phyloP scores from a whole-genome alignment of 495 filamentous ascomycete species.

The Lasiosphaeris hirsuta region DNA sequence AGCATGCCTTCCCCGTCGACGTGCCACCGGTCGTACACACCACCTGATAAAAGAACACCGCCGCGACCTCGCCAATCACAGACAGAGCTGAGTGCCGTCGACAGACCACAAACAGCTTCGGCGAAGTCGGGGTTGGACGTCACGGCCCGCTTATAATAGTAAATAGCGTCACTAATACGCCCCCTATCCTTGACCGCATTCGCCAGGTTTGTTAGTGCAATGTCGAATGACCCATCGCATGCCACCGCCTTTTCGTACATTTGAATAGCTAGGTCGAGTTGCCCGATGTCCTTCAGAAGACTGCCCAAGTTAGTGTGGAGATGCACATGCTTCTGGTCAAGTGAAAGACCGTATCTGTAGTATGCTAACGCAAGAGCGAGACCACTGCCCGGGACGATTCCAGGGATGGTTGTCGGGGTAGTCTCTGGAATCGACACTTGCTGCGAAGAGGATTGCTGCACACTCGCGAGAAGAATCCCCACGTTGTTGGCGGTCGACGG shows the following conservation, averaged over 20 bases:
- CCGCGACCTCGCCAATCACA: slow-evolving; percentile 93
- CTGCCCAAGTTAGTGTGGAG: slow-evolving; percentile 96
- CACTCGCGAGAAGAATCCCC: slow-evolving; percentile 89
- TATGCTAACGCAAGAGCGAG: slow-evolving; percentile 86
- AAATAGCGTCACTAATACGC: slow-evolving; percentile 84
- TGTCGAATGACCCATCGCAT: slow-evolving; percentile 91
- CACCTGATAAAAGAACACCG: slow-evolving; percentile 68
- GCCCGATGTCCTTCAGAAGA: slow-evolving; percentile 93
- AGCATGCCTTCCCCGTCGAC: slow-evolving; percentile 85
- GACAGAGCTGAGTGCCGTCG: slow-evolving; percentile 94
- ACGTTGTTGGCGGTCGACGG: slow-evolving; percentile 99
- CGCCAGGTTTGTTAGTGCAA: slow-evolving; percentile 92
- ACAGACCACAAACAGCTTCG: slow-evolving; percentile 93
- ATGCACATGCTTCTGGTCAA: slow-evolving; percentile 92
- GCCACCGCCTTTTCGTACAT: slow-evolving; percentile 97
- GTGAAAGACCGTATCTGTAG: slow-evolving; percentile 86
- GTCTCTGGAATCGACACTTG: slow-evolving; percentile 23
- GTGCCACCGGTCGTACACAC: slow-evolving; percentile 87
- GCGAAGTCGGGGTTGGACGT: slow-evolving; percentile 91
- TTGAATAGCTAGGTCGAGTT: slow-evolving; percentile 82
- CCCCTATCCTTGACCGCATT: slow-evolving; percentile 99
- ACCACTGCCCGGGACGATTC: slow-evolving; percentile 80
- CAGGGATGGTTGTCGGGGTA: slow-evolving; percentile 59
- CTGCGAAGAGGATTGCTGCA: slow-evolving; percentile 69
- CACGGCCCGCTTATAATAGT: slow-evolving; percentile 88